These are phyloP conservation scores for Trametes versicolor DNA, from an alignment of 1,284 basidiomycete genomes.

Conservation along the genomic window DNA sequence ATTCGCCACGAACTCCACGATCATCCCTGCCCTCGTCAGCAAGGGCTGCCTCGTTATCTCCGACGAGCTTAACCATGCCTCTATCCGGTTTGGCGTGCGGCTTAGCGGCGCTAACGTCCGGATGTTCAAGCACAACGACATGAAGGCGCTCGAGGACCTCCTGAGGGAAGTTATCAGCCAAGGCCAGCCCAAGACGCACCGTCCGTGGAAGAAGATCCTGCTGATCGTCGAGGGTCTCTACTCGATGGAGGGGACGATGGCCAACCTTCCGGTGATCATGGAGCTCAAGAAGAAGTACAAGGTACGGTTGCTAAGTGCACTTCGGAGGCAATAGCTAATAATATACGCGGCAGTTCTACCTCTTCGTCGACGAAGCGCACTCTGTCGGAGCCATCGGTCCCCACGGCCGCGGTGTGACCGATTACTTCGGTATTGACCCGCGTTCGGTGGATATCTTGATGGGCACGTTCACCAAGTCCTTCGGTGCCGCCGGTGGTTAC, in stretches of 20 bases:
- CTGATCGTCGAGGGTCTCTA: constrained; percentile 96
- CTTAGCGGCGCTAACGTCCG: constrained; percentile 91
- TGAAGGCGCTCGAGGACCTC: constrained; percentile 84
- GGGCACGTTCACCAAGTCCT: constrained; percentile 99
- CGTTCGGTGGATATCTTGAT: constrained; percentile 91
- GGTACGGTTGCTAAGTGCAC: constrained; percentile 54
- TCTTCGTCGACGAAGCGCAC: constrained; percentile 98
- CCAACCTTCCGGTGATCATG: constrained; percentile 86
- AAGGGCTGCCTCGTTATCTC: constrained; percentile 97
- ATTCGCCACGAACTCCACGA: constrained; percentile 97
- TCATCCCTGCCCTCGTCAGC: constrained; percentile 90
- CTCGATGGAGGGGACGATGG: constrained; percentile 97
- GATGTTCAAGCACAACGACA: constrained; percentile 98
- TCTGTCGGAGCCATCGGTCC: constrained; percentile 97
- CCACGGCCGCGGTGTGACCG: constrained; percentile 92
- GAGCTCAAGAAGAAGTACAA: constrained; percentile 97
- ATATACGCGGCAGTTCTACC: constrained; percentile 77
- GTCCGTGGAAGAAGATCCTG: constrained; percentile 99
- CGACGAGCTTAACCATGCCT: constrained; percentile 97
- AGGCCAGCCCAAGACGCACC: constrained; percentile 96
- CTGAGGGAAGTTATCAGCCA: constrained; percentile 95
- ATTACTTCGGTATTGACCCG: constrained; percentile 94
- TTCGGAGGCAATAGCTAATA: constrained; percentile 16
- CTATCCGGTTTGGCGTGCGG: constrained; percentile 93
- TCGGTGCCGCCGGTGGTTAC: constrained; percentile 97